Percentiles rank a stretch among this genome's conserved stretches.
Evolutionary conservation across 148 eudicot genomes (phyloP).

Genomic region (Silene latifolia): DNA sequence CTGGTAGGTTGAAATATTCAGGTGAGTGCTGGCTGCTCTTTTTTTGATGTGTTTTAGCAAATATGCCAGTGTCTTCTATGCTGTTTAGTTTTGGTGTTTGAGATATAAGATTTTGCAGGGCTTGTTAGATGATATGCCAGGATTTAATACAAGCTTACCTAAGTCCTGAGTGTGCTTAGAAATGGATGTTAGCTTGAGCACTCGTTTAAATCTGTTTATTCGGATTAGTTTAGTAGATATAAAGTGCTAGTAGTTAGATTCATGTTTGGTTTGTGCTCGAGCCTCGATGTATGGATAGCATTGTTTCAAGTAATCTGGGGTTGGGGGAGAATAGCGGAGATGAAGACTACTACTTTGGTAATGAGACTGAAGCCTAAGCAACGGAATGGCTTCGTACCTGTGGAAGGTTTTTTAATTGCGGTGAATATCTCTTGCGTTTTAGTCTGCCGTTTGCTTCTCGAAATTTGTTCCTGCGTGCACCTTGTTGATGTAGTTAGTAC

Average conservation of each 20-base stretch:
- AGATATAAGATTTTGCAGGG: slow-evolving; percentile 15
- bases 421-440: background rate
- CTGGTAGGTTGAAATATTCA: slow-evolving; percentile 82
- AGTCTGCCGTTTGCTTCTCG: background rate
- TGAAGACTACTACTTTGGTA: background rate
- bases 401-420: background rate
- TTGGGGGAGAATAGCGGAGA: background rate
- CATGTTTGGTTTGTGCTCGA: background rate
- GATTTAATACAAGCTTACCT: background rate
- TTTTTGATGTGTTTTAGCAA: slow-evolving; percentile 13
- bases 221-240: background rate
- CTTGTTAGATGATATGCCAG: slow-evolving; percentile 4
- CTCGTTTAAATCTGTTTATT: background rate
- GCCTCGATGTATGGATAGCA: background rate
- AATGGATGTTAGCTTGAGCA: background rate
- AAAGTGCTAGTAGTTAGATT: background rate
- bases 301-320: background rate
- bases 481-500: background rate
- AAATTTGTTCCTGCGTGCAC: background rate
- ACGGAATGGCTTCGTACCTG: background rate
- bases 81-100: slow-evolving; percentile 1
- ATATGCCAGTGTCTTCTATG: background rate
- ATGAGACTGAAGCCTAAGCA: background rate
- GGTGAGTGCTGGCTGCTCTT: slow-evolving; percentile 85
- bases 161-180: background rate